phyloP scores from a whole-genome alignment of 148 eudicot species.

The Hydrangea macrophylla region DNA sequence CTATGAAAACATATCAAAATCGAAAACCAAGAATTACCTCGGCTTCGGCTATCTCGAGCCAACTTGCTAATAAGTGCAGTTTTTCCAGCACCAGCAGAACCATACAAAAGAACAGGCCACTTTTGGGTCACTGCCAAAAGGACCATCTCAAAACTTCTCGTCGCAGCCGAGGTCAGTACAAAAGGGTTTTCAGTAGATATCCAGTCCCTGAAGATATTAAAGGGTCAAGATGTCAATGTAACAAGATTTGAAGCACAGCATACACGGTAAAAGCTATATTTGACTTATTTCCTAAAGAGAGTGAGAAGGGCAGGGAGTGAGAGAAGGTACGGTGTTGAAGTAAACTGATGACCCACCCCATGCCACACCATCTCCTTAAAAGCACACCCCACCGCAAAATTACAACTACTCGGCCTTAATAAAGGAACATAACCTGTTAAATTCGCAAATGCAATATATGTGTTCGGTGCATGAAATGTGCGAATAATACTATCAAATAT shows the following conservation, averaged over 20 bases:
- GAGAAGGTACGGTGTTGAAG: neutral
- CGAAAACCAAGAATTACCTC: constrained; percentile 37
- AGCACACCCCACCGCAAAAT: neutral
- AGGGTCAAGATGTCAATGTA: neutral
- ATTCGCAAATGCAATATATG: too few relatives aligned
- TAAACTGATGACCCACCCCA: too few relatives aligned
- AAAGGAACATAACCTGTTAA: too few relatives aligned
- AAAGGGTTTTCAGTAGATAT: constrained; percentile 33
- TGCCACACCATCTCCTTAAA: neutral
- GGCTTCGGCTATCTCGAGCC: constrained; percentile 57
- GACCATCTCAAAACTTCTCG: constrained; percentile 77
- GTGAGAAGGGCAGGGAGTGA: neutral
- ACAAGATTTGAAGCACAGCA: neutral
- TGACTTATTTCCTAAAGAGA: neutral
- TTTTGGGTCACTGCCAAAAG: constrained; percentile 75
- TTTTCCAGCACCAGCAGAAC: constrained; percentile 90
- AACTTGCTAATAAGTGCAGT: constrained; percentile 70
- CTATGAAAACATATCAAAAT: neutral
- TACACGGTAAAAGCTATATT: constrained; percentile 12
- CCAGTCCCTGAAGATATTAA: constrained; percentile 21
- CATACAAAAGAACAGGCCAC: constrained; percentile 97
- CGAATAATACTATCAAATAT: too few relatives aligned
- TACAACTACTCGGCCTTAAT: neutral
- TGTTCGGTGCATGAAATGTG: too few relatives aligned
- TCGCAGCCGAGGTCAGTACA: constrained; percentile 65